Evolutionary conservation across 2,329 filamentous ascomycete species (phyloP), one percentile per base, ranked within the genome.

Genomic region (Aspergillus sojae): DNA sequence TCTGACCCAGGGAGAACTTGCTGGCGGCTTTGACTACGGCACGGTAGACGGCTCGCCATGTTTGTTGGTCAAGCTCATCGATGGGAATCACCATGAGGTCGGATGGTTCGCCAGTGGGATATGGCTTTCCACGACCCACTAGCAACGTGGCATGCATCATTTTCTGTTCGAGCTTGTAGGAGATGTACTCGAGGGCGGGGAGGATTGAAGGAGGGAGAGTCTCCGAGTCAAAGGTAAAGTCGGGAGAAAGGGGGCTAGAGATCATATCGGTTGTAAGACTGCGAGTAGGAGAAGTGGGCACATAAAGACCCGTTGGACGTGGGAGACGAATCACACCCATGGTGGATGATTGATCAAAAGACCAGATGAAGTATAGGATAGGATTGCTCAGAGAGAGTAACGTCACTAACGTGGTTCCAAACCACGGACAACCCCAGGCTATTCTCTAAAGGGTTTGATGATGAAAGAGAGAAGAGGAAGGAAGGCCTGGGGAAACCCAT

Each of bases 131-230:
- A 6, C 77, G 77, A 23, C 78, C 76, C 36, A 79, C 72, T n/a
- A 81, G 70, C 16, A 80, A 69, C 1, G 78, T 79, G 62, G 79
- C 71, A 48, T 81, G 78, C 67, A 79, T 72, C 57, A 72, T 73
- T 60, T 72, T 74, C 62, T 78, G 74, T 57, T 78, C 74, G 0
- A 81, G 71, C 60, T 79, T 80, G 61, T 67, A 69, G 28, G 78
- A 80, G 39, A 81, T 77, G 59, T 80, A 80, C 57, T 79, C 78
- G 11, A 80, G 67, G 10, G 78, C 78, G 1, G 78, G 76, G n/a
- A 78, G 63, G 32, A 78, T 71, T 6, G 75, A 76, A 0, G 75
- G 72, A 6, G 74, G 72, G 4, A 79, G 67, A 3, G 73, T 75
- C 41, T 79, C 77, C 6, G 77, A 73, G 60, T 78, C 77, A 48